These are phyloP conservation scores for Selaginella moellendorffii DNA, from an alignment of 75 land plant species.

Conservation along the genomic window DNA sequence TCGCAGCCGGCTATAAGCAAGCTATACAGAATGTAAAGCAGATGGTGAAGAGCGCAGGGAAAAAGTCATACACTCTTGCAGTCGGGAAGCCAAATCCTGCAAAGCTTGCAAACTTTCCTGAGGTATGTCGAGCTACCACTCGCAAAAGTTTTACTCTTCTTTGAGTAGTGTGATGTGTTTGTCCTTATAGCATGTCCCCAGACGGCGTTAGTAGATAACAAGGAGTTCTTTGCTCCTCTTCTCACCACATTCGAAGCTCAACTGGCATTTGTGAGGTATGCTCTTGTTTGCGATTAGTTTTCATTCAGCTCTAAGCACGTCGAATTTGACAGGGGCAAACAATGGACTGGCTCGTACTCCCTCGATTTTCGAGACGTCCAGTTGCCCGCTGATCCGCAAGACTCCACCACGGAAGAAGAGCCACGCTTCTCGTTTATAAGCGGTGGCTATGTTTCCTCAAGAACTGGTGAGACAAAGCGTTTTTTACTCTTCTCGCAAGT, in stretches of 20 bases:
- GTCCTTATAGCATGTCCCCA: conserved; percentile 83
- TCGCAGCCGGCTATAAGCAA: conserved; percentile 66
- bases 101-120: conserved; percentile 93
- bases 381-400: background rate
- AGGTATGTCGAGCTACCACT: conserved; percentile 40
- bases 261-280: conserved; percentile 59
- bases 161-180: conserved; percentile 93
- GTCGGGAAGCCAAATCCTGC: conserved; percentile 95
- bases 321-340: conserved; percentile 38
- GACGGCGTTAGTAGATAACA: conserved; percentile 87
- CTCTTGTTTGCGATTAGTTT: too few species aligned
- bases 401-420: conserved; percentile 24
- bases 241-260: conserved; percentile 88
- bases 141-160: too few species aligned
- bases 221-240: conserved; percentile 84
- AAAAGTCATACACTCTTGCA: conserved; percentile 68
- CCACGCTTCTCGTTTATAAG: conserved; percentile 58
- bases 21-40: conserved; percentile 50
- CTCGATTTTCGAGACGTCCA: conserved; percentile 46
- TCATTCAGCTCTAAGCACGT: background rate
- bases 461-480: background rate
- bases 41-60: conserved; percentile 52
- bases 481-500: background rate
- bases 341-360: conserved; percentile 78
- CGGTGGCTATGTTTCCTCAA: conserved; percentile 42